Percentiles rank a stretch among this genome's conserved stretches.
phyloP scores from a whole-genome alignment of 169 alveolate species.

The Besnoitia besnoiti region DNA sequence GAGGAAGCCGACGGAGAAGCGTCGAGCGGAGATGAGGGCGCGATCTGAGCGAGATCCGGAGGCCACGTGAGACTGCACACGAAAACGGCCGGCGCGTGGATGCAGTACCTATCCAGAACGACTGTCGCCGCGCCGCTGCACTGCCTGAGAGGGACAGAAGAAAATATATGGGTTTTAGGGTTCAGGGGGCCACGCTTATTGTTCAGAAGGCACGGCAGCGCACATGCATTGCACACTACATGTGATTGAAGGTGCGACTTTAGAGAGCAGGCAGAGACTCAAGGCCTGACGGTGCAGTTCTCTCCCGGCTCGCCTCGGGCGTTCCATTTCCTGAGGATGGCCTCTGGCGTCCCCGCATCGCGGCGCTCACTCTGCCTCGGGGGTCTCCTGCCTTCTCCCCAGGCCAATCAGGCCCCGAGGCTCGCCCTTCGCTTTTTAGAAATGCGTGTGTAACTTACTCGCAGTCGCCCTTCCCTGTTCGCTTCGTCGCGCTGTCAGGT shows the following conservation, averaged over 20 bases:
- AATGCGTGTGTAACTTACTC: not conserved
- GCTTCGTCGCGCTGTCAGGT: not conserved
- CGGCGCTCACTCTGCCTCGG: not conserved
- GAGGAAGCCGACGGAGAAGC: not conserved
- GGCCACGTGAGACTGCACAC: conserved; percentile 58
- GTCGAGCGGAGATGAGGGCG: not conserved
- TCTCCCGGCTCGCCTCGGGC: too few species aligned
- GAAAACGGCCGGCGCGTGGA: conserved; percentile 44
- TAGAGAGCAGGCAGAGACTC: too few species aligned
- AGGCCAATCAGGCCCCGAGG: not conserved
- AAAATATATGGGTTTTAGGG: not conserved
- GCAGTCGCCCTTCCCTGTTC: conserved; percentile 41
- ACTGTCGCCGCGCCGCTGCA: conserved; percentile 17
- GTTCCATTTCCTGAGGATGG: too few species aligned
- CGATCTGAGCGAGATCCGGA: not conserved
- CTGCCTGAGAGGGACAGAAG: conserved; percentile 19
- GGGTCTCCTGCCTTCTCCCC: not conserved
- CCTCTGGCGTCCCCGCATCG: too few species aligned
- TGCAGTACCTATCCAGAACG: conserved; percentile 38
- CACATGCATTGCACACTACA: conserved; percentile 7
- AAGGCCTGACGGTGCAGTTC: too few species aligned
- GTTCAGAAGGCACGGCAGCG: not conserved
- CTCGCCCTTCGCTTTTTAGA: not conserved
- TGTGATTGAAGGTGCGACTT: not conserved
- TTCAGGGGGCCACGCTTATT: not conserved